Percentiles rank a stretch among this genome's conserved stretches.
These are phyloP conservation scores for Penicillium sp. DNA, from an alignment of 2,329 filamentous ascomycete genomes.

Conservation along the genomic window DNA sequence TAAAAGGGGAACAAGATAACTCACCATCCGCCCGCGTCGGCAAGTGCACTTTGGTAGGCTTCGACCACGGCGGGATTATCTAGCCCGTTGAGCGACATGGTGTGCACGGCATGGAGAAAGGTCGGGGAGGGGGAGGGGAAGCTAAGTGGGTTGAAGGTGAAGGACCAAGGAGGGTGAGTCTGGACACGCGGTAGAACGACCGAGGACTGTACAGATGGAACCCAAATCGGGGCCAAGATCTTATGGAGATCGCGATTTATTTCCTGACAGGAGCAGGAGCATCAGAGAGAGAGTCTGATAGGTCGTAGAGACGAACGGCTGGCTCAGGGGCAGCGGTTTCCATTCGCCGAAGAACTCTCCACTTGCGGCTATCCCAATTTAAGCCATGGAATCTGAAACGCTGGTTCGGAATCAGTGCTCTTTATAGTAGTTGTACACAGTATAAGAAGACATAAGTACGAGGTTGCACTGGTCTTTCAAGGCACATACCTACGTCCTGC, in stretches of 20 bases:
- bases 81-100: slow-evolving; percentile 94
- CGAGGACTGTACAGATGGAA: neutral
- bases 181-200: slow-evolving; percentile 7
- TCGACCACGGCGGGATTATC: slow-evolving; percentile 75
- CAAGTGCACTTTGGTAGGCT: slow-evolving; percentile 72
- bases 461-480: neutral
- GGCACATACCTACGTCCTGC: neutral
- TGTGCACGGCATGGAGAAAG: slow-evolving; percentile 33
- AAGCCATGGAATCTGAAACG: slow-evolving; percentile 18
- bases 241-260: neutral
- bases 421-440: slow-evolving; percentile 7
- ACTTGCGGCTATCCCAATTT: slow-evolving; percentile 24
- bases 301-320: slow-evolving; percentile 10
- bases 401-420: slow-evolving; percentile 10
- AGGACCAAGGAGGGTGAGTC: slow-evolving; percentile 11
- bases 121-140: slow-evolving; percentile 6
- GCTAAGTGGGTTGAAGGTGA: slow-evolving; percentile 1
- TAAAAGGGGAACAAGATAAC: slow-evolving; percentile 32
- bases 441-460: neutral
- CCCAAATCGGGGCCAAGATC: neutral
- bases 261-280: neutral
- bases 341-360: slow-evolving; percentile 19
- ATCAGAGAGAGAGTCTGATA: slow-evolving; percentile 5
- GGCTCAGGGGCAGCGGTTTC: slow-evolving; percentile 17
- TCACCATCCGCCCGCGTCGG: slow-evolving; percentile 91